Evolutionary conservation across 2,329 filamentous ascomycete species (phyloP), one percentile per base, ranked within the genome.

Genomic region (Pseudonectria foliicola): DNA sequence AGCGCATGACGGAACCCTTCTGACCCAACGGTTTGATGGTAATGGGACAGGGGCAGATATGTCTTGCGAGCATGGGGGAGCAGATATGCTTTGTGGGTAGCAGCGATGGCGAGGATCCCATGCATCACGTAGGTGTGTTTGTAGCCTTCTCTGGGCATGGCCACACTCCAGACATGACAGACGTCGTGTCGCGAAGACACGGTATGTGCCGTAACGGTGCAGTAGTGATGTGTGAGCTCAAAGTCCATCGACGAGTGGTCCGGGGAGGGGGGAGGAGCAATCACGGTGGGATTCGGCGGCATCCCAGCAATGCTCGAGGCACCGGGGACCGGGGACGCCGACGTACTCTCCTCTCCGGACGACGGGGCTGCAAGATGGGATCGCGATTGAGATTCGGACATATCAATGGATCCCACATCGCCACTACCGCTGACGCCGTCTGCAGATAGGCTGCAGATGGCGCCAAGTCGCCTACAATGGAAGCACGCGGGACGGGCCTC

Each of bases 151-250:
- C 48, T 37, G 2, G 55, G 55, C 3, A 57, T 33, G 2, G 37
- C 36, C 12, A 49, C 43, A 7, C 40, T 41, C 55, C 52, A 59
- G 8, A 59, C 44, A 4, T 56, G 41, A 12, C 28, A 26, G 31
- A 51, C 37, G 16, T 58, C 54, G 12, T 33, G 39, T 3, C 48
- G 44, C 6, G 38, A 13, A 3, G 49, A 48, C 16, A 58, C 13
- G 1, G 42, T 48, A 14, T 48, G 29, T 6, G 43, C 46, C 2
- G 55, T 57, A 3, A 49, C 31, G 4, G 52, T 54, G 33, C 45
- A 43, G 31, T 46, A 58, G 29, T 58, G 55, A 23, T 58, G 55
- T 48, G 58, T 54, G 13, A 58, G 44, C 29, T 58, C 55, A 14
- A 55, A 39, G 21, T 48, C 48, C 12, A 40, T 42, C 14, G 36